These are phyloP conservation scores for Verticillium nubilum DNA, from an alignment of 2,329 filamentous ascomycete genomes.

Conservation along the genomic window DNA sequence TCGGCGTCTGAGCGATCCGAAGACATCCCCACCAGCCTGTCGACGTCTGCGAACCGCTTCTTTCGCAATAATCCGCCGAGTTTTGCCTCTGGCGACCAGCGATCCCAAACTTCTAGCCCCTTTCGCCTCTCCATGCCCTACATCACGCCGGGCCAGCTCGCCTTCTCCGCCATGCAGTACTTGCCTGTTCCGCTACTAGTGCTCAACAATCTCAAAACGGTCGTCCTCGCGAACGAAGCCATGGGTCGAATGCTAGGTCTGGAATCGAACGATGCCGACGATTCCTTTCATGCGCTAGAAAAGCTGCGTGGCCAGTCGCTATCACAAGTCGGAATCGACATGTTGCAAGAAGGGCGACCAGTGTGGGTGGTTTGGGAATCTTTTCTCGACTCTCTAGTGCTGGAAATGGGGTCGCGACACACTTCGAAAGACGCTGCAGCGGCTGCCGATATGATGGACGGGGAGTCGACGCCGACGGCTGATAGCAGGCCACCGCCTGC, in stretches of 20 bases:
- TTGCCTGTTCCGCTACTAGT: slow-evolving; percentile 68
- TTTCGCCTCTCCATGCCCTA: slow-evolving; percentile 37
- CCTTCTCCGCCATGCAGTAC: slow-evolving; percentile 66
- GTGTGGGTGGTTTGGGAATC: slow-evolving; percentile 55
- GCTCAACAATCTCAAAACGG: slow-evolving; percentile 61
- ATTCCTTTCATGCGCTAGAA: slow-evolving; percentile 45
- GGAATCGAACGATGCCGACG: slow-evolving; percentile 33
- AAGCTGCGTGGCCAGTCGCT: slow-evolving; percentile 60
- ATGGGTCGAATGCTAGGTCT: slow-evolving; percentile 65
- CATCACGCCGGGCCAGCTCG: slow-evolving; percentile 47
- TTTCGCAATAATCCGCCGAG: slow-evolving; percentile 22
- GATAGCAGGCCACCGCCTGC: background rate
- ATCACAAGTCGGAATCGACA: slow-evolving; percentile 66
- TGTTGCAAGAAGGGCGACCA: slow-evolving; percentile 61
- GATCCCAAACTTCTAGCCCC: slow-evolving; percentile 29
- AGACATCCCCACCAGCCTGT: background rate
- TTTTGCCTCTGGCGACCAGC: slow-evolving; percentile 6
- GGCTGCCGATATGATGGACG: slow-evolving; percentile 12
- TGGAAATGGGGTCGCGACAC: slow-evolving; percentile 30
- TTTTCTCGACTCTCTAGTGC: slow-evolving; percentile 49
- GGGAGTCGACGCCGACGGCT: slow-evolving; percentile 32
- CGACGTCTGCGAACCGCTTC: slow-evolving; percentile 23
- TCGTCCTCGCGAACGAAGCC: slow-evolving; percentile 70
- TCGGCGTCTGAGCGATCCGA: background rate
- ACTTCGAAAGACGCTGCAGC: slow-evolving; percentile 7